These are phyloP conservation scores for Nannochloropsis gaditana DNA, from an alignment of 108 stramenopile species.

Conservation along the genomic window DNA sequence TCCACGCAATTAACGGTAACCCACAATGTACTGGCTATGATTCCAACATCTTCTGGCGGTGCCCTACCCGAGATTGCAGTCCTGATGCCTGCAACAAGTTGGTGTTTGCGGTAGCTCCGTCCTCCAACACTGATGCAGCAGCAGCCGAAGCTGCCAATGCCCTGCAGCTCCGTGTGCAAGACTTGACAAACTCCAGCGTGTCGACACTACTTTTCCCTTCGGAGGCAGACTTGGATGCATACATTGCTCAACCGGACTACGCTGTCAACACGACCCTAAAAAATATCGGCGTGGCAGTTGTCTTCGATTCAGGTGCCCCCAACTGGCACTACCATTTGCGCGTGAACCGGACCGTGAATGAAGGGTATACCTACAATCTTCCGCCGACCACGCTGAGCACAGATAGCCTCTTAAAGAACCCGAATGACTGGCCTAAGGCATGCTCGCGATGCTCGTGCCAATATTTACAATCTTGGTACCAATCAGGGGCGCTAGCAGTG, in stretches of 20 bases:
- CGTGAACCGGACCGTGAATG: slow-evolving; percentile 12
- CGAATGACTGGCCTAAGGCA: neutral
- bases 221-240: slow-evolving; percentile 12
- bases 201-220: neutral
- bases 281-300: neutral
- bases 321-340: neutral
- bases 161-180: neutral
- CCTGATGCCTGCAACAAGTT: slow-evolving; percentile 11
- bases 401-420: neutral
- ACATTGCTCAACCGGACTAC: neutral
- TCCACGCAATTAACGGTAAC: neutral
- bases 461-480: slow-evolving; percentile 23
- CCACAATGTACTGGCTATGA: neutral
- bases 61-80: neutral
- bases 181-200: neutral
- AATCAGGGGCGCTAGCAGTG: slow-evolving; percentile 44
- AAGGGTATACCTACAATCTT: neutral
- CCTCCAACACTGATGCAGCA: neutral
- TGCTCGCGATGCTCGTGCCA: neutral
- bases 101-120: neutral
- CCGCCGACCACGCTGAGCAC: neutral
- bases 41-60: neutral
- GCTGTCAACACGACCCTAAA: neutral
- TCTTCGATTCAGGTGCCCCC: neutral
- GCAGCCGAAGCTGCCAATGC: neutral